Percentiles rank a stretch among this genome's conserved stretches.
Conservation (phyloP, 139 green algal genomes). For the Closterium sp. region DNA sequence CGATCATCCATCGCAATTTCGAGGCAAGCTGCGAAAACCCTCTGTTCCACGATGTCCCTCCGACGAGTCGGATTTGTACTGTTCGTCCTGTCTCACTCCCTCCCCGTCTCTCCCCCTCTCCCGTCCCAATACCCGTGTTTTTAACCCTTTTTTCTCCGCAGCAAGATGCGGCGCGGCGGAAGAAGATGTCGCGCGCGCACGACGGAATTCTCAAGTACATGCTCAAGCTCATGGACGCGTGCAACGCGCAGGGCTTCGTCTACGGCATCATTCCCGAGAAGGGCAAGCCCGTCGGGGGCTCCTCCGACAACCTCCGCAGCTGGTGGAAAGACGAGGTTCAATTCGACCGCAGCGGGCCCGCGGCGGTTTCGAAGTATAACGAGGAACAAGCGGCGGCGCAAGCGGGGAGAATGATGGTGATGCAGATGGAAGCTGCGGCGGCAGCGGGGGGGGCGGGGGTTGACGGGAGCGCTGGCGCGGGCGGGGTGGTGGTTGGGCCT, state of each 20-base stretch:
- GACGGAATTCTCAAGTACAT: conserved; percentile 39
- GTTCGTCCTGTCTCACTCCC: neutral
- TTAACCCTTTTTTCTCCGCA: neutral
- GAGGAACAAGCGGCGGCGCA: conserved; percentile 4
- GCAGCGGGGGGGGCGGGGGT: neutral
- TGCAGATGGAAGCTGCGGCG: neutral
- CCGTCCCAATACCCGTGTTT: neutral
- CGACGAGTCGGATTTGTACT: too few relatives aligned
- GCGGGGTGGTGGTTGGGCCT: neutral
- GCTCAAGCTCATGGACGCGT: conserved; percentile 32
- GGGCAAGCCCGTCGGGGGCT: conserved; percentile 27
- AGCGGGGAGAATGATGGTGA: conserved; percentile 6
- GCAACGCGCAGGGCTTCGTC: conserved; percentile 35
- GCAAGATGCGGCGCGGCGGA: conserved; percentile 12
- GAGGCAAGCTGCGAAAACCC: too few relatives aligned
- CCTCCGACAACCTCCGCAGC: conserved; percentile 24
- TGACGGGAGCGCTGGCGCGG: neutral
- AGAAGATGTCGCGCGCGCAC: conserved; percentile 37
- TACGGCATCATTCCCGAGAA: conserved; percentile 41
- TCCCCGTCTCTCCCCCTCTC: neutral
- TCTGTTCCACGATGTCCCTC: too few relatives aligned
- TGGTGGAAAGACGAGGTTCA: conserved; percentile 38
- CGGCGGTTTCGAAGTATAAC: conserved; percentile 10
- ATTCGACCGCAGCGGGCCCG: conserved; percentile 31
- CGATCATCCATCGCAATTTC: too few relatives aligned